Evolutionary conservation across 2,329 filamentous ascomycete genomes (phyloP).

Genomic region (Plenodomus lindquistii): DNA sequence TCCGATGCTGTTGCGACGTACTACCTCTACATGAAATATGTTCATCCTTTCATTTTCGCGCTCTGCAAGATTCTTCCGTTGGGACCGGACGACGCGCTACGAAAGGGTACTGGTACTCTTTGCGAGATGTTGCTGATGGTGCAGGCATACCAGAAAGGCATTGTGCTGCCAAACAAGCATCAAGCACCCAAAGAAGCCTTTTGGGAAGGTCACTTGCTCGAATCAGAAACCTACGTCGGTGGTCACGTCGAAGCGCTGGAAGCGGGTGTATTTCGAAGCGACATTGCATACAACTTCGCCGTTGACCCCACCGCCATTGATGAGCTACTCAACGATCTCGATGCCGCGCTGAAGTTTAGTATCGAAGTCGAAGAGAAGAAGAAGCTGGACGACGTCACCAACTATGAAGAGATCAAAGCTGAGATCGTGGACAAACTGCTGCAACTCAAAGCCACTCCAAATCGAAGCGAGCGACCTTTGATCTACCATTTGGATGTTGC

Average conservation of each 20-base stretch:
- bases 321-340: conserved; percentile 82
- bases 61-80: conserved; percentile 95
- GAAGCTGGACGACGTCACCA: conserved; percentile 54
- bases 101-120: conserved; percentile 97
- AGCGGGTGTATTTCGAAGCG: conserved; percentile 91
- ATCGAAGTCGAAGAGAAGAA: conserved; percentile 59
- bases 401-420: conserved; percentile 68
- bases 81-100: conserved; percentile 86
- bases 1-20: conserved; percentile 99
- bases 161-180: conserved; percentile 95
- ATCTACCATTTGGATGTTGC: conserved; percentile 99
- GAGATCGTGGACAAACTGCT: conserved; percentile 75
- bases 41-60: conserved; percentile 99
- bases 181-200: conserved; percentile 88
- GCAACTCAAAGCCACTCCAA: conserved; percentile 78
- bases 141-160: conserved; percentile 88
- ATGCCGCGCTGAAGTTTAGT: conserved; percentile 86
- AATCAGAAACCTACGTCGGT: conserved; percentile 97
- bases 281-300: conserved; percentile 92
- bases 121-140: conserved; percentile 99
- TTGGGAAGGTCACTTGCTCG: conserved; percentile 93
- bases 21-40: conserved; percentile 99
- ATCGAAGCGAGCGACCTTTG: conserved; percentile 80
- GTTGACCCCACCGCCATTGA: conserved; percentile 89
- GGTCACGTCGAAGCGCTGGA: conserved; percentile 99